Evolutionary conservation across 2,329 filamentous ascomycete genomes (phyloP).

Genomic region (Penicillium sclerotiorum): DNA sequence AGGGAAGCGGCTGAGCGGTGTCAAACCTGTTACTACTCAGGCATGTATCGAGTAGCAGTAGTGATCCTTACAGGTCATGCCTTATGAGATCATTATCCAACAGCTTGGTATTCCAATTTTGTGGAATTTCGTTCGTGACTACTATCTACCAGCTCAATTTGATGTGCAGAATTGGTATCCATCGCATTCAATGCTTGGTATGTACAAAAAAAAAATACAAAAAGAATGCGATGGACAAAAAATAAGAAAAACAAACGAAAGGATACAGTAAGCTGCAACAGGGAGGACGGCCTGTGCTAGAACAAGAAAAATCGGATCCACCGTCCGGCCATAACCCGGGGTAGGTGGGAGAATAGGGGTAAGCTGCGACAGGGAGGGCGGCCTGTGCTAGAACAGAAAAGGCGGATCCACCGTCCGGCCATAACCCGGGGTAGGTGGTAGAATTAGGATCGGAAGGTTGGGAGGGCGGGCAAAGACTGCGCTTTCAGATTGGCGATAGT

Average conservation of each 20-base stretch:
- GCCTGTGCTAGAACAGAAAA: neutral
- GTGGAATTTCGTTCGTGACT: neutral
- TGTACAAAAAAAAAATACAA: neutral
- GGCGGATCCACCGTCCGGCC: conserved; percentile 1
- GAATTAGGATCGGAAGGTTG: neutral
- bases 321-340: conserved; percentile 2
- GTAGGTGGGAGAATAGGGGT: neutral
- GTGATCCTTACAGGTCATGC: no score
- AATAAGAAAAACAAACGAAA: neutral
- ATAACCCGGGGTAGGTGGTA: conserved; percentile 2
- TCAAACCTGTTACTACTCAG: no score
- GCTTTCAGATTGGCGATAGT: neutral
- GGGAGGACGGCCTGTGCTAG: neutral
- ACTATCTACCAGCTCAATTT: neutral
- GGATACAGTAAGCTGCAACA: neutral
- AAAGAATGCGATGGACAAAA: neutral
- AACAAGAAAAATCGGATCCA: neutral
- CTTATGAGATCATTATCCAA: no score
- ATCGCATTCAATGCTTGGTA: neutral
- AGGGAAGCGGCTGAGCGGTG: no score
- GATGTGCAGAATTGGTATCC: neutral
- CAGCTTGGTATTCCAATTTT: neutral
- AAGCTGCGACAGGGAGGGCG: neutral
- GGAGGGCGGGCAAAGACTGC: neutral
- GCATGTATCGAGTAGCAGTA: no score